phyloP scores from a whole-genome alignment of 2,329 filamentous ascomycete genomes.

The Lecanicillium sp. region DNA sequence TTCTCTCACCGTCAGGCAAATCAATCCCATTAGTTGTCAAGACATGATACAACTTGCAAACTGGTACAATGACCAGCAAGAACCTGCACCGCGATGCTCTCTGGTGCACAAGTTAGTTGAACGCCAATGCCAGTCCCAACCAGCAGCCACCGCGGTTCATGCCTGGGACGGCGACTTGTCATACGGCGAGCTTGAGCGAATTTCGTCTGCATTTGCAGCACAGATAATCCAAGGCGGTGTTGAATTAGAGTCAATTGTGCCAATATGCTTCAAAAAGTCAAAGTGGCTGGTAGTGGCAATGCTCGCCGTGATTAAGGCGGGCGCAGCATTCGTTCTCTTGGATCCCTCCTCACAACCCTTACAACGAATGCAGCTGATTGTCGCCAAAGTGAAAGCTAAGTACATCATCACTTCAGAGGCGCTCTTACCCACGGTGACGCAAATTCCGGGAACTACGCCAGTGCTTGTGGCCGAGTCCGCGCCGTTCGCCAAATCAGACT shows the following conservation, averaged over 20 bases:
- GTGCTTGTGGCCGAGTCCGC: background rate
- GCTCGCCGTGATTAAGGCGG: conserved; percentile 21
- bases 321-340: conserved; percentile 22
- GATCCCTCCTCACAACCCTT: conserved; percentile 18
- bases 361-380: conserved; percentile 15
- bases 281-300: conserved; percentile 19
- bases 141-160: conserved; percentile 30
- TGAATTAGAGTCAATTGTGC: conserved; percentile 19
- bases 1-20: background rate
- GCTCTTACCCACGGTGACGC: conserved; percentile 8
- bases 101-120: conserved; percentile 37
- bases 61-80: conserved; percentile 7
- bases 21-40: background rate
- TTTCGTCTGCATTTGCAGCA: conserved; percentile 13
- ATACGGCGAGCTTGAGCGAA: conserved; percentile 29
- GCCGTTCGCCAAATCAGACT: conserved; percentile 4
- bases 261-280: conserved; percentile 22
- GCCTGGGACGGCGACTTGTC: conserved; percentile 39
- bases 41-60: conserved; percentile 13
- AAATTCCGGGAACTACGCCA: no score
- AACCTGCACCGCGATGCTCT: conserved; percentile 7
- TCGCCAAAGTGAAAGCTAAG: conserved; percentile 15
- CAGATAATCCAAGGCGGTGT: conserved; percentile 20
- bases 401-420: conserved; percentile 11
- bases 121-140: conserved; percentile 27